Evolutionary conservation across 176 grass and related monocot genomes (phyloP), one percentile per base, ranked within the genome.

Genomic region (Rhynchospora breviuscula): DNA sequence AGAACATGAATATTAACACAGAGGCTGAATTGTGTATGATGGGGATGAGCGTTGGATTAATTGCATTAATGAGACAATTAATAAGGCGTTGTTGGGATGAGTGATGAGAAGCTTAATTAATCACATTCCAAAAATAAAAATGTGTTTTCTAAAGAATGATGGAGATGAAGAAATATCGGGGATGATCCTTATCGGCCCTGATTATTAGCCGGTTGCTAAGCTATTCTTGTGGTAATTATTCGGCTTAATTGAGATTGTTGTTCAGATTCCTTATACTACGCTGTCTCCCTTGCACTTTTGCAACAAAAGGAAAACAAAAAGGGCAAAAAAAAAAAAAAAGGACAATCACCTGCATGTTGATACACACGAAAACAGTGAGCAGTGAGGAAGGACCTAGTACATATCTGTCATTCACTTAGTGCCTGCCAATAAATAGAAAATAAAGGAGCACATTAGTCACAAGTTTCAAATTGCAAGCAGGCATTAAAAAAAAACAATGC

Each of bases 321-420:
- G 8, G 33, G 3, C 1, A 72, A 72, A 21, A 12, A 47, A 72
- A 21, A 12, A 22, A 35, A 66, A 33, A 0, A 67, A 1, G 48
- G 10, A 49, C 22, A 21, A 8, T 1, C 33, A 35, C 1, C 3
- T 35, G 3, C 33, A 43, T 72, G 69, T 72, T 72, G 44, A 22
- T 72, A 43, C 69, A 72, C 69, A 49, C 48, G 69, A 72, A 63
- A 72, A 72, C 69, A 72, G 69, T 72, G 44, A 48, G 7, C n/a
- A 72, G 9, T 9, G 48, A 72, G 45, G n/a, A 22, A 1, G n/a
- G n/a, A n/a, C n/a, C n/a, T n/a, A n/a, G n/a, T n/a, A 48, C 43
- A 12, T 48, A 64, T 47, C 31, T 21, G 68, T 72, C 68, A 72
- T n/a, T 9, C 3, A 72, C 17, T 72, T 72, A 47, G 68, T 72